Evolutionary conservation across 2,329 filamentous ascomycete genomes (phyloP).

Genomic region (Bipolaris bicolor): DNA sequence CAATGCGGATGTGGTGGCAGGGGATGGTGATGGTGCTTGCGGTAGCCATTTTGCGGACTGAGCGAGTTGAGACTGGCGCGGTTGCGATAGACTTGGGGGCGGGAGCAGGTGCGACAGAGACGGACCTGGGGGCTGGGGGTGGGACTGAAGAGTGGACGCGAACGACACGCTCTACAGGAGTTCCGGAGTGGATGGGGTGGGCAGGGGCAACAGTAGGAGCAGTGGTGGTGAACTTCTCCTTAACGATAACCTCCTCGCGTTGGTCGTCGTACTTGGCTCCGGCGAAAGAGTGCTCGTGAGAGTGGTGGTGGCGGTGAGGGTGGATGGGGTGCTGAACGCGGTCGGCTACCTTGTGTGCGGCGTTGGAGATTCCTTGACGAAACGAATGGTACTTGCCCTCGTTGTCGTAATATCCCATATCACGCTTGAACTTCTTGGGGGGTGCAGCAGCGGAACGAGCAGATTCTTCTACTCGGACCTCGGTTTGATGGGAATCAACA

Average conservation of each 20-base stretch:
- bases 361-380: constrained; percentile 72
- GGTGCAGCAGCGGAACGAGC: constrained; percentile 60
- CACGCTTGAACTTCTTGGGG: constrained; percentile 59
- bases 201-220: constrained; percentile 36
- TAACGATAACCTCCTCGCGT: constrained; percentile 57
- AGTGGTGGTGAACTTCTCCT: constrained; percentile 52
- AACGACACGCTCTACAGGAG: constrained; percentile 41
- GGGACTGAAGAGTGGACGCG: constrained; percentile 30
- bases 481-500: constrained; percentile 48
- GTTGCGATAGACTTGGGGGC: constrained; percentile 49
- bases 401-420: constrained; percentile 83
- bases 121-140: constrained; percentile 14
- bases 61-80: constrained; percentile 16
- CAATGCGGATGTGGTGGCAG: constrained; percentile 99
- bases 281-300: constrained; percentile 45
- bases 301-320: constrained; percentile 59
- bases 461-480: constrained; percentile 59
- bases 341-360: constrained; percentile 59
- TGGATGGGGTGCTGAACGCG: constrained; percentile 68
- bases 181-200: constrained; percentile 48
- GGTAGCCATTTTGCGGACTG: constrained; percentile 56
- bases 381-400: constrained; percentile 77
- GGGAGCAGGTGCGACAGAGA: constrained; percentile 82
- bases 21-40: constrained; percentile 96
- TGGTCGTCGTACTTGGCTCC: constrained; percentile 42